Base-by-base conservation (phyloP, 257 asterid genomes). In the Solanum raphanifolium region DNA sequence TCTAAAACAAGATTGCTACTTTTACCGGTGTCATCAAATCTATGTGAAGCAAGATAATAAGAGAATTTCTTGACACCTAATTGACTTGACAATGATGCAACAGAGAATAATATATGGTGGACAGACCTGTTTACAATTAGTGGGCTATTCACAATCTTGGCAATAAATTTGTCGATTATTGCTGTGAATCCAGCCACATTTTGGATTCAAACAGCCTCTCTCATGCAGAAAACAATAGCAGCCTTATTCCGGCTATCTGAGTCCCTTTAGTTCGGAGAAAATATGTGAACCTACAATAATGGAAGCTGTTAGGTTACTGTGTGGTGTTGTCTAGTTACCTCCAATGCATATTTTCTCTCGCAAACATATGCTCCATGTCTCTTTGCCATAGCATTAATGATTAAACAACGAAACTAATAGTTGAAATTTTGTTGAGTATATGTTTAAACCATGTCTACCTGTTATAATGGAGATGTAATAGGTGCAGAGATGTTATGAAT, bases 151-250 rank as follows among this genome's bases (percentile, higher is more conserved):
- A 82, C 96, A 96, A 48, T 91, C 95, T 8, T 79, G 91, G 75
- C 98, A 96, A 5, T 93, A 87, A 1, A 90, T 52, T 48, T 86
- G 46, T 6, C 91, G 83, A 84, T 90, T 94, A 16, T 92, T 88
- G 1, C 66, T 85, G 86, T 94, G 99, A 86, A 97, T 87, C 98
- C 98, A 95, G 3, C 93, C 87, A 68, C 99, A 97, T 89, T 95
- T 97, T 0, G 96, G 93, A 36, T 91, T 95, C 89, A 72, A 86
- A 76, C 99, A 95, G 2, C 98, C 46, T 39, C 43, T 39, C 43
- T 39, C 98, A 6, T 58, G 92, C 92, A 7, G 98, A 88, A 9
- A 55, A 18, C 0, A 18, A 1, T 55, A 6, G 10, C 62, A 1
- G 62, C n/a, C 2, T 55, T 55, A 18, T 55, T 18, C 62, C 1